Conservation (phyloP, 2,329 filamentous ascomycete species). For the Talaromyces sp. region DNA sequence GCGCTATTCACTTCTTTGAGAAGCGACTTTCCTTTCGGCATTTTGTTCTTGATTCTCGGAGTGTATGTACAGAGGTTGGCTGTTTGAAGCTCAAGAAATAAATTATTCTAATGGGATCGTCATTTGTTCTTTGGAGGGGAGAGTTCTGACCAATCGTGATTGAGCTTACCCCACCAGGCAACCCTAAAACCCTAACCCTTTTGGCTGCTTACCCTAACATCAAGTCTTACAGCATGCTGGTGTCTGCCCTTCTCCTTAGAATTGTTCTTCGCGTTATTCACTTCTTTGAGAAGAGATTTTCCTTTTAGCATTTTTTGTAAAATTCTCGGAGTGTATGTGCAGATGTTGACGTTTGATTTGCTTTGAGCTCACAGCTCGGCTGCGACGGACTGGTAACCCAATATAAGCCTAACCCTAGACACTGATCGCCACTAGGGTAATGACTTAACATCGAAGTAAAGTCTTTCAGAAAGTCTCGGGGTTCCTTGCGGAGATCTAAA, state of each 20-base stretch:
- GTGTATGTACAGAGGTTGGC: not conserved
- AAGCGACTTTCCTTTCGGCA: conserved; percentile 43
- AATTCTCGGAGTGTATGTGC: not conserved
- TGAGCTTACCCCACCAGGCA: not conserved
- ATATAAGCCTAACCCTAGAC: no score
- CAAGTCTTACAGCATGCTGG: conserved; percentile 38
- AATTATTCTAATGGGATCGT: not conserved
- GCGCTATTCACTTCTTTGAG: conserved; percentile 44
- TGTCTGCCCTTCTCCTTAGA: conserved; percentile 21
- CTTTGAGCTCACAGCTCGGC: no score
- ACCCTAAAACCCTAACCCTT: not conserved
- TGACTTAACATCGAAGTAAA: no score
- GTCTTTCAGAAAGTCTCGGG: no score
- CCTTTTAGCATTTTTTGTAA: conserved; percentile 40
- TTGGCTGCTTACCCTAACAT: not conserved
- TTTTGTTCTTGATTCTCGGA: conserved; percentile 22
- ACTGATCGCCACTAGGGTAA: no score
- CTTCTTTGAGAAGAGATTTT: conserved; percentile 42
- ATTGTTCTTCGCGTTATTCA: conserved; percentile 45
- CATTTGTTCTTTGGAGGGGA: conserved; percentile 3
- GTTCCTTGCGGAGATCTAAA: no score
- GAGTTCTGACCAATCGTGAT: conserved; percentile 1
- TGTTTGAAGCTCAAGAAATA: not conserved
- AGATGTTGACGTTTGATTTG: no score
- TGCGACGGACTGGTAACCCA: no score